Evolutionary conservation across 2,329 filamentous ascomycete species (phyloP).

Genomic region (Xylariaceae sp.): DNA sequence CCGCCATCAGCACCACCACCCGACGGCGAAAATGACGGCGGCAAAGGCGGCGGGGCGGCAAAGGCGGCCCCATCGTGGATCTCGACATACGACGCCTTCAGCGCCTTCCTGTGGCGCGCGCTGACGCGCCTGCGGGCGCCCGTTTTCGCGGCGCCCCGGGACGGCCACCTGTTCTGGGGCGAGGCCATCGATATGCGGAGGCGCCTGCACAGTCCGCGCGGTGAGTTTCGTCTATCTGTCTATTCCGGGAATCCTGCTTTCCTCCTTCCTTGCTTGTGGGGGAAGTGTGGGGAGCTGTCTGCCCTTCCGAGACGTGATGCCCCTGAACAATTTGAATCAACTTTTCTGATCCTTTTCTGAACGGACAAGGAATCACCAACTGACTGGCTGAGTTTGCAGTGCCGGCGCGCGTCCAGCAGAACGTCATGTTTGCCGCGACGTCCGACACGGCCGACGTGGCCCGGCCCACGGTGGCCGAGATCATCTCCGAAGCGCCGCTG

Average conservation of each 20-base stretch:
- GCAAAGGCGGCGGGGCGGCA: too few relatives aligned
- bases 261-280: too few relatives aligned
- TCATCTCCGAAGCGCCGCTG: conserved; percentile 29
- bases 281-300: too few relatives aligned
- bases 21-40: conserved; percentile 17
- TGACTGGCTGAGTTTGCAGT: too few relatives aligned
- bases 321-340: too few relatives aligned
- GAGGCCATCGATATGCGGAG: conserved; percentile 33
- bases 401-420: conserved; percentile 26
- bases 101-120: conserved; percentile 34
- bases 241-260: too few relatives aligned
- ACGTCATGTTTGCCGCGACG: conserved; percentile 7
- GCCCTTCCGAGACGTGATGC: too few relatives aligned
- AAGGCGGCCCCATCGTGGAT: too few relatives aligned
- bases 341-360: too few relatives aligned
- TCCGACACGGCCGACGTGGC: conserved; percentile 16
- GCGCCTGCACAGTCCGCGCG: too few relatives aligned
- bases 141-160: conserved; percentile 25
- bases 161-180: conserved; percentile 23
- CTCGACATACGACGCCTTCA: conserved; percentile 45
- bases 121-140: conserved; percentile 27
- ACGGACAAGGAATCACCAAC: too few relatives aligned
- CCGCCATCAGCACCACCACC: conserved; percentile 15
- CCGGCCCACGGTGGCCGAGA: conserved; percentile 23
- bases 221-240: too few relatives aligned